Conservation (phyloP, 805 yeast genomes). For the Metschnikowia borealis region DNA sequence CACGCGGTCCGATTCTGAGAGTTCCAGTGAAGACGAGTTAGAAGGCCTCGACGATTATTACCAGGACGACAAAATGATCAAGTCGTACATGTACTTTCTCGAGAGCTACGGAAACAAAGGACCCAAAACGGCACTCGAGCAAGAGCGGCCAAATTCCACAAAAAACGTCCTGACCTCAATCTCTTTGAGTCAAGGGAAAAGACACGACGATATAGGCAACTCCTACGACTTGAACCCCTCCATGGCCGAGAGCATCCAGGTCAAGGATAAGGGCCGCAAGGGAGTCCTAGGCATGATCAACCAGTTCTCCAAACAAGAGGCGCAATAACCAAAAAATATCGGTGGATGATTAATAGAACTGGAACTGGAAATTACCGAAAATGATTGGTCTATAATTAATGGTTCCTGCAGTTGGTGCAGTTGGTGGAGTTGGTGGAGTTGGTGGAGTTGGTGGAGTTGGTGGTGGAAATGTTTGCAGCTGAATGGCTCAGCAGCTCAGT, state of each 20-base stretch:
- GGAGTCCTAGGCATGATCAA: slow-evolving; percentile 81
- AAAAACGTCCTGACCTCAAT: not conserved
- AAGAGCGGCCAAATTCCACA: not conserved
- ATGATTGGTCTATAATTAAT: too few relatives aligned
- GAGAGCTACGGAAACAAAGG: slow-evolving; percentile 64
- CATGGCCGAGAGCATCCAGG: slow-evolving; percentile 29
- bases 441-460: too few relatives aligned
- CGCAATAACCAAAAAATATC: slow-evolving; percentile 1
- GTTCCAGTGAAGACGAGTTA: slow-evolving; percentile 19
- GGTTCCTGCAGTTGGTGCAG: too few relatives aligned
- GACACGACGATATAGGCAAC: slow-evolving; percentile 19
- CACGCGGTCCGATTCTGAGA: slow-evolving; percentile 16
- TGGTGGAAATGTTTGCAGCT: not conserved
- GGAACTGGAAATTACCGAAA: too few relatives aligned
- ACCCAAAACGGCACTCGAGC: not conserved
- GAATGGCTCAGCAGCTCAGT: not conserved
- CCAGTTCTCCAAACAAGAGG: slow-evolving; percentile 63
- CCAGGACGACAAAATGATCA: slow-evolving; percentile 85
- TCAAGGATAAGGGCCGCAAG: slow-evolving; percentile 28
- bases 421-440: too few relatives aligned
- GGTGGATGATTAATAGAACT: too few relatives aligned
- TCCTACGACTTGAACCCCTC: slow-evolving; percentile 25
- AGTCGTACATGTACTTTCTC: slow-evolving; percentile 80
- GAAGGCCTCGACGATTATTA: slow-evolving; percentile 35
- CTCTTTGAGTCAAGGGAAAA: not conserved